phyloP scores from a whole-genome alignment of 2,329 filamentous ascomycete species.

The Fusarium tanahbumbuense region DNA sequence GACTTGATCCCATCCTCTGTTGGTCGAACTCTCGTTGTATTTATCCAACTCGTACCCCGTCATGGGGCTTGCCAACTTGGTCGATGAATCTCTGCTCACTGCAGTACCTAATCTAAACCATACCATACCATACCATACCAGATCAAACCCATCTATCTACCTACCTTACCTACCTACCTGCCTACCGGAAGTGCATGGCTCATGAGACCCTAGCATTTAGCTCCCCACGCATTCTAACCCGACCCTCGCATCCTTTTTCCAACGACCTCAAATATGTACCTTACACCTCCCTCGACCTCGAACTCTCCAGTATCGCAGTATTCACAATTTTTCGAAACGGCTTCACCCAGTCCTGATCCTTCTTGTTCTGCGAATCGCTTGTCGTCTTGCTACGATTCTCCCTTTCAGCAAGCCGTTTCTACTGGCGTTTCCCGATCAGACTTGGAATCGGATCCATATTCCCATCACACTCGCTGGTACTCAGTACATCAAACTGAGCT shows the following conservation, averaged over 20 bases:
- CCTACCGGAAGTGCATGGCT: slow-evolving; percentile 40
- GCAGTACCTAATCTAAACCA: slow-evolving; percentile 30
- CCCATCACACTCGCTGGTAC: slow-evolving; percentile 53
- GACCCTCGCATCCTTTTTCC: slow-evolving; percentile 41
- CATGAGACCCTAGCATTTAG: slow-evolving; percentile 40
- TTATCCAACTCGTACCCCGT: slow-evolving; percentile 39
- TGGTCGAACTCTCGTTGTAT: slow-evolving; percentile 36
- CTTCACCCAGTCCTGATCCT: slow-evolving; percentile 50
- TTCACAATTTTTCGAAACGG: slow-evolving; percentile 39
- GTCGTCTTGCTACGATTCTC: slow-evolving; percentile 60
- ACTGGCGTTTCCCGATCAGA: slow-evolving; percentile 58
- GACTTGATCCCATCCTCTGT: slow-evolving; percentile 23
- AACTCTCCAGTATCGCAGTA: slow-evolving; percentile 55
- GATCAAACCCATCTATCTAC: neutral
- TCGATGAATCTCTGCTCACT: slow-evolving; percentile 41
- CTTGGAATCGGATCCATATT: slow-evolving; percentile 55
- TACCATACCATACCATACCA: neutral
- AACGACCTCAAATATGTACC: slow-evolving; percentile 58
- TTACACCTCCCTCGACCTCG: slow-evolving; percentile 61
- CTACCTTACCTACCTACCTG: slow-evolving; percentile 30
- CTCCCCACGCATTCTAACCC: slow-evolving; percentile 43
- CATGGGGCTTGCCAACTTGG: slow-evolving; percentile 35
- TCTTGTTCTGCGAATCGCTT: slow-evolving; percentile 49
- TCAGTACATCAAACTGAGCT: slow-evolving; percentile 32
- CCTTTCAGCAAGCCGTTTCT: slow-evolving; percentile 54